Percentiles rank a stretch among this genome's conserved stretches.
Evolutionary conservation across 139 green algal genomes (phyloP).

Genomic region (Ettlia oleoabundans): DNA sequence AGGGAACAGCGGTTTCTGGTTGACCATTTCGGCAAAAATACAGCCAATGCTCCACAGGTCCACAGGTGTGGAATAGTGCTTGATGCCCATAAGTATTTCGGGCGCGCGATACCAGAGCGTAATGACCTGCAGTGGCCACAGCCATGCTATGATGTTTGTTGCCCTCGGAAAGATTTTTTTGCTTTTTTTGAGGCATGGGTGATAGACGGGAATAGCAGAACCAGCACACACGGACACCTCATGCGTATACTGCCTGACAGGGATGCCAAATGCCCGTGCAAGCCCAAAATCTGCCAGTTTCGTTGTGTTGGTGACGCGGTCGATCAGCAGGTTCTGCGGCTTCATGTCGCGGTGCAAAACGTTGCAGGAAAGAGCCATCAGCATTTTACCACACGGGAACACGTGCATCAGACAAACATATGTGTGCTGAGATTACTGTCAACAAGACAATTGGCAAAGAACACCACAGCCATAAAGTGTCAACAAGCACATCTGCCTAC

Average conservation of each 20-base stretch:
- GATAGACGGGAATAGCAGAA: too few relatives aligned
- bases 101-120: slow-evolving; percentile 98
- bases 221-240: too few relatives aligned
- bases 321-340: slow-evolving; percentile 97
- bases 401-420: too few relatives aligned
- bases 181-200: too few relatives aligned
- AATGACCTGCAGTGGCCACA: slow-evolving; percentile 89
- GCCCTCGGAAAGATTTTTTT: too few relatives aligned
- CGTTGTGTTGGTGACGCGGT: slow-evolving; percentile 79
- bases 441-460: too few relatives aligned
- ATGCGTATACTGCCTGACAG: slow-evolving; percentile 95
- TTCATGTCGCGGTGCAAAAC: slow-evolving; percentile 98
- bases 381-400: too few relatives aligned
- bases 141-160: too few relatives aligned
- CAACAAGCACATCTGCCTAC: too few relatives aligned
- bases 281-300: slow-evolving; percentile 99
- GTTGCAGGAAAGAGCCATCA: too few relatives aligned
- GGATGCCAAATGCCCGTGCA: slow-evolving; percentile 94
- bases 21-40: slow-evolving; percentile 97
- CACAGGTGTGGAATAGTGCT: slow-evolving; percentile 94
- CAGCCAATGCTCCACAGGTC: slow-evolving; percentile 98
- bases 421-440: too few relatives aligned
- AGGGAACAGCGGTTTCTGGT: slow-evolving; percentile 84
- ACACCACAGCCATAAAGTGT: too few relatives aligned
- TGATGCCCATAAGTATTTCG: slow-evolving; percentile 96